These are phyloP conservation scores for Prunus persica DNA, from an alignment of 306 rosid species.

Conservation along the genomic window Prunus_persica_NCBIv2 NC_034011.1:27017001-27017500, in stretches of 20 bases:
- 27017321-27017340: background rate
- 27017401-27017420: background rate
- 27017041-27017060: background rate
- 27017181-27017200: constrained; percentile 12
- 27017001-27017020: no score
- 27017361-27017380: background rate
- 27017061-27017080: background rate
- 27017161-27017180: constrained; percentile 24
- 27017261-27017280: constrained; percentile 81
- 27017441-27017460: constrained; percentile 2
- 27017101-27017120: constrained; percentile 37
- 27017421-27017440: background rate
- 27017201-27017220: constrained; percentile 15
- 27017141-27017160: constrained; percentile 35
- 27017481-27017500: constrained; percentile 6
- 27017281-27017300: constrained; percentile 37
- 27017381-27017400: background rate
- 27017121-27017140: constrained; percentile 33
- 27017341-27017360: background rate
- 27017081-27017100: constrained; percentile 18
- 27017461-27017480: background rate
- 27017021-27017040: background rate
- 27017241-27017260: constrained; percentile 70
- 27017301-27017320: constrained; percentile 41
- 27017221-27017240: constrained; percentile 26